Conservation (phyloP, 108 stramenopile species). For the Nannochloropsis gaditana region DNA sequence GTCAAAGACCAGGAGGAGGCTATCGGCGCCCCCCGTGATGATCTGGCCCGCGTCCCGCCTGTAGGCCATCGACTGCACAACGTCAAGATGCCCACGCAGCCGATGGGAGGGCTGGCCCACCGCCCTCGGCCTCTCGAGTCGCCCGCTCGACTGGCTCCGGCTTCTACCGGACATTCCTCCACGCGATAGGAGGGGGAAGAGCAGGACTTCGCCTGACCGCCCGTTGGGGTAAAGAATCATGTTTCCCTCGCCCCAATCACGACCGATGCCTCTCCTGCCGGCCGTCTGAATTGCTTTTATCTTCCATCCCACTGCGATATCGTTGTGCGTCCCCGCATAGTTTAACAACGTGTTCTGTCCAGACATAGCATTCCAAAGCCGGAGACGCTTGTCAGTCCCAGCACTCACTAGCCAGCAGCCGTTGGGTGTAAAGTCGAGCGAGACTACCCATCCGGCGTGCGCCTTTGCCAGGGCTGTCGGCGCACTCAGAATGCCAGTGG, state of each 20-base stretch:
- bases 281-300: neutral
- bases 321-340: slow-evolving; percentile 37
- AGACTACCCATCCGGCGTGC: slow-evolving; percentile 37
- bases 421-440: slow-evolving; percentile 37
- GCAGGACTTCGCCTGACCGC: neutral
- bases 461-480: slow-evolving; percentile 21
- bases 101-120: neutral
- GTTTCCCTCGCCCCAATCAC: neutral
- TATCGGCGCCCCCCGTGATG: neutral
- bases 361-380: slow-evolving; percentile 34
- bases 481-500: slow-evolving; percentile 2
- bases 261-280: neutral
- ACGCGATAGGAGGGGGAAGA: neutral
- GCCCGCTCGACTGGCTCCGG: too few relatives aligned
- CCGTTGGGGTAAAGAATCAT: neutral
- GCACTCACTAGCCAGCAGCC: slow-evolving; percentile 33
- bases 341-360: slow-evolving; percentile 41
- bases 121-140: too few relatives aligned
- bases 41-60: slow-evolving; percentile 2
- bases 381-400: slow-evolving; percentile 34
- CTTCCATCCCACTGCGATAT: neutral
- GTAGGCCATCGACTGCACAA: neutral
- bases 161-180: neutral
- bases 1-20: neutral
- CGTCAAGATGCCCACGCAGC: neutral